phyloP scores from a whole-genome alignment of 768 basidiomycete genomes.

The Auriscalpium microsporum region DNA sequence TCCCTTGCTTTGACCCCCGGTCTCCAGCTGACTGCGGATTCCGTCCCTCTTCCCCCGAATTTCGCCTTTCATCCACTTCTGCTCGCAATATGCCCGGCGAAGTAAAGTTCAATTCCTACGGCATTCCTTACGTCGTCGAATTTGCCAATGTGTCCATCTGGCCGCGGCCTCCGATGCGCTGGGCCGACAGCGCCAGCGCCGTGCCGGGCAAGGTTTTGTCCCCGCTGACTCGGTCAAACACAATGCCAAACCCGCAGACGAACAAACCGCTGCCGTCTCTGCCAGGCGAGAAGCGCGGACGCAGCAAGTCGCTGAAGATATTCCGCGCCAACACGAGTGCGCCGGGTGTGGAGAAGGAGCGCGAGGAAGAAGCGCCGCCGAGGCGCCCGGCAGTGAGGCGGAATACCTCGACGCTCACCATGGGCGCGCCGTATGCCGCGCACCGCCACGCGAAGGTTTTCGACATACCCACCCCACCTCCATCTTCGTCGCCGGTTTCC shows the following conservation, averaged over 20 bases:
- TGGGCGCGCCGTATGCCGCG: neutral
- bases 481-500: neutral
- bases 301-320: conserved; percentile 13
- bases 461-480: neutral
- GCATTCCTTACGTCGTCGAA: conserved; percentile 29
- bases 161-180: conserved; percentile 5
- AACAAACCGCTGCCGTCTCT: conserved; percentile 10
- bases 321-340: conserved; percentile 1
- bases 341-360: neutral
- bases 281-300: conserved; percentile 2
- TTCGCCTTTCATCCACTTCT: too few relatives aligned
- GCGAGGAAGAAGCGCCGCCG: neutral
- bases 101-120: conserved; percentile 24
- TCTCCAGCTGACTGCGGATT: too few relatives aligned
- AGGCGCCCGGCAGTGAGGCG: conserved; percentile 5
- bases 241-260: conserved; percentile 6
- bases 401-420: neutral
- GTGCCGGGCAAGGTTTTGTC: neutral
- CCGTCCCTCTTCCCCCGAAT: too few relatives aligned
- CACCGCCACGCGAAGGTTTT: neutral
- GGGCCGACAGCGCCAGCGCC: neutral
- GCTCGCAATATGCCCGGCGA: conserved; percentile 5
- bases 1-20: too few relatives aligned
- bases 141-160: conserved; percentile 28
- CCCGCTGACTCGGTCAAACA: conserved; percentile 9